Evolutionary conservation across 768 basidiomycete species (phyloP), one percentile per base, ranked within the genome.

Genomic region (Porpolomopsis calyptriformis): DNA sequence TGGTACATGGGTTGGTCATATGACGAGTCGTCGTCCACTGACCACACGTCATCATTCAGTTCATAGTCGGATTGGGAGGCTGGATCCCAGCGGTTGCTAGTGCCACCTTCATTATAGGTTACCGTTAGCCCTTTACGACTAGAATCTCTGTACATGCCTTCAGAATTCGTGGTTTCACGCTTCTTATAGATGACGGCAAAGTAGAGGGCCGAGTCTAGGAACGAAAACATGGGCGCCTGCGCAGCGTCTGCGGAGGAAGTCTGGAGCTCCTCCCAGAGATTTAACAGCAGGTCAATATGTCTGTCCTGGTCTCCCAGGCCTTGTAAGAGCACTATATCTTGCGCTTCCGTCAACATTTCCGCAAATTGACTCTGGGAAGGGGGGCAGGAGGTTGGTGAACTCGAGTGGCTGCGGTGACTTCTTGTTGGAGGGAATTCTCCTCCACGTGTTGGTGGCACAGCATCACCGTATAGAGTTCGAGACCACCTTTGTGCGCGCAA

Each of bases 111-210:
- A n/a, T n/a, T n/a, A n/a, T n/a, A n/a, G n/a, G n/a, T n/a, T n/a
- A n/a, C n/a, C n/a, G n/a, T n/a, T n/a, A n/a, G n/a, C n/a, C n/a
- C n/a, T n/a, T n/a, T n/a, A n/a, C n/a, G n/a, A n/a, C n/a, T n/a
- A n/a, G n/a, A n/a, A n/a, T n/a, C n/a, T n/a, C n/a, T n/a, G n/a
- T n/a, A n/a, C n/a, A n/a, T n/a, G n/a, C n/a, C n/a, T n/a, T n/a
- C n/a, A n/a, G n/a, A n/a, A n/a, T n/a, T n/a, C n/a, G n/a, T n/a
- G n/a, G n/a, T n/a, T n/a, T n/a, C n/a, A n/a, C n/a, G n/a, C n/a
- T n/a, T n/a, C n/a, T n/a, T n/a, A n/a, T n/a, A n/a, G 29, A 77
- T 64, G n/a, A 70, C 62, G 8, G 63, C 71, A 54, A 73, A 71
- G 56, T 59, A 70, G 41, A 61, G 57, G 4, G 65, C 60, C 12